A percentile compares a stretch with the other conserved stretches of the same genome.
phyloP scores from a whole-genome alignment of 2,329 filamentous ascomycete genomes.

The Juglanconis oblonga region DNA sequence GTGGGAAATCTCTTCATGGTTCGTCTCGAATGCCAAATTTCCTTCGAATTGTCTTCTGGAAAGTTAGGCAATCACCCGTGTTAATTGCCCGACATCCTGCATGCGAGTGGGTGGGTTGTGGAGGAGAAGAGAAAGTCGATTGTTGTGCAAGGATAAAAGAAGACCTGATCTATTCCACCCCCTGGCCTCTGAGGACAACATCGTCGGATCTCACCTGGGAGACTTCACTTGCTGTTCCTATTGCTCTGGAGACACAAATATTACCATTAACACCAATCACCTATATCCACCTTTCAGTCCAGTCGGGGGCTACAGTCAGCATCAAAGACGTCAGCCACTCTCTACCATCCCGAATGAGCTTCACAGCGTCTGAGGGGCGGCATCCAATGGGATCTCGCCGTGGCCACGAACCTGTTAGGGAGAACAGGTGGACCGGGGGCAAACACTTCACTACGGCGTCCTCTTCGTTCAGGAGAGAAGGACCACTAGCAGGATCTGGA shows the following conservation, averaged over 20 bases:
- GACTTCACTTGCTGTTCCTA: background rate
- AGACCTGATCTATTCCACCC: background rate
- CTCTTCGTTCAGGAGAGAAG: background rate
- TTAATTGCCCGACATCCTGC: conserved; percentile 4
- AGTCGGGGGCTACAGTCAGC: background rate
- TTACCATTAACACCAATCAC: too few relatives aligned
- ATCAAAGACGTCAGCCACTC: background rate
- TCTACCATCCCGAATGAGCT: background rate
- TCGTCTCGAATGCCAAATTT: background rate
- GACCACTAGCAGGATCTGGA: background rate
- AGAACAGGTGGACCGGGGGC: background rate
- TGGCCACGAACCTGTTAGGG: background rate
- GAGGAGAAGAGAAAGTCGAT: background rate
- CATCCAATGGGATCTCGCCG: background rate
- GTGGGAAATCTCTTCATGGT: background rate
- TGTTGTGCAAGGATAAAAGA: conserved; percentile 9
- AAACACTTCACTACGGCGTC: background rate
- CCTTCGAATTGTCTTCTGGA: conserved; percentile 7
- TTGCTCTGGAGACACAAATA: background rate
- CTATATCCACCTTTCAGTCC: too few relatives aligned
- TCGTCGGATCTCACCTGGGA: background rate
- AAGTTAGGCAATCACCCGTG: conserved; percentile 9
- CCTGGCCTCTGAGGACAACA: background rate
- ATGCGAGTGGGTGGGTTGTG: background rate
- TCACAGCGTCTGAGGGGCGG: background rate